Percentiles rank a stretch among this genome's conserved stretches.
phyloP scores from a whole-genome alignment of 2,329 filamentous ascomycete species.

The Aspergillus carbonarius region DNA sequence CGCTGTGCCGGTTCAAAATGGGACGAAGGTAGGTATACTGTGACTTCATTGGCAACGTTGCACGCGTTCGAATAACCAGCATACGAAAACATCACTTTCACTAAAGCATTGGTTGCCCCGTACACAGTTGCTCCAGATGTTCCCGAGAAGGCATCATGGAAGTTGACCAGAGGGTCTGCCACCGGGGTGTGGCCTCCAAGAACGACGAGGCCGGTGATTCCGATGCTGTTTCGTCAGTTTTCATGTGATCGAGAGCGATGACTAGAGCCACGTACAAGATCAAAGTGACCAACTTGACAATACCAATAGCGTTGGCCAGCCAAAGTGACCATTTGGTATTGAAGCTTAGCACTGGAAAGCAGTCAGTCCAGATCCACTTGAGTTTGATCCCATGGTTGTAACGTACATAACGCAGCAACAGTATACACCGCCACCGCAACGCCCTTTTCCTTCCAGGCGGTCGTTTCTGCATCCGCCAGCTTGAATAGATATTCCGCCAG shows the following conservation, averaged over 20 bases:
- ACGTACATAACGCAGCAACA: slow-evolving; percentile 55
- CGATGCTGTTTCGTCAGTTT: slow-evolving; percentile 39
- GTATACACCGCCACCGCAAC: slow-evolving; percentile 65
- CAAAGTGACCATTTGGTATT: slow-evolving; percentile 60
- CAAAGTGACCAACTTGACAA: slow-evolving; percentile 61
- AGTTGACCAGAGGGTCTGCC: slow-evolving; percentile 54
- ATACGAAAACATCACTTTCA: slow-evolving; percentile 61
- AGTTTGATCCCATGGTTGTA: neutral
- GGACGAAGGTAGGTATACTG: slow-evolving; percentile 28
- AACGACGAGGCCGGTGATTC: slow-evolving; percentile 62
- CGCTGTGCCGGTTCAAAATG: neutral
- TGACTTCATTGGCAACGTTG: slow-evolving; percentile 62
- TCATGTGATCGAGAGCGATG: neutral
- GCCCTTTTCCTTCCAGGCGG: slow-evolving; percentile 65
- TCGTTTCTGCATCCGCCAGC: slow-evolving; percentile 52
- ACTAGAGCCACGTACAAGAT: slow-evolving; percentile 48
- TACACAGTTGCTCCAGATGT: slow-evolving; percentile 45
- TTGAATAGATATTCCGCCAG: slow-evolving; percentile 63
- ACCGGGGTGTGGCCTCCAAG: slow-evolving; percentile 57
- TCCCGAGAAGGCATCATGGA: slow-evolving; percentile 55
- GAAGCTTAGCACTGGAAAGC: slow-evolving; percentile 46
- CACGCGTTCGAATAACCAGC: slow-evolving; percentile 60
- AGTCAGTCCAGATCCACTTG: slow-evolving; percentile 3
- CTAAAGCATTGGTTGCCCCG: slow-evolving; percentile 56
- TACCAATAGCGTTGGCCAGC: slow-evolving; percentile 57